Base-by-base conservation (phyloP, 2,329 filamentous ascomycete genomes). In the Penicillium psychrosexuale region DNA sequence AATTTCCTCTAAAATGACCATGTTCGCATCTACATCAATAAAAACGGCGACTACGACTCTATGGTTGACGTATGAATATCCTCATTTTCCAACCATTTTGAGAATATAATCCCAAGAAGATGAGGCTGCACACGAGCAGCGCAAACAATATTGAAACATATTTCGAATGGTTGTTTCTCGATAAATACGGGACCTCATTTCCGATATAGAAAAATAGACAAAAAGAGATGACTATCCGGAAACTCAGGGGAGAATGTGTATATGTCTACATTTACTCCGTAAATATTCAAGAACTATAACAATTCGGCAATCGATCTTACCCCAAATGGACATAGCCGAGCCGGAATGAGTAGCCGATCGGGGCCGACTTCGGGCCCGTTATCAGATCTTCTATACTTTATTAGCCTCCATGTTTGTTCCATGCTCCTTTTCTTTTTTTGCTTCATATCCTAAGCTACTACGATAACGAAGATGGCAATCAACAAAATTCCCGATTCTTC, bases 11-110 rank as follows among this genome's bases (percentile, higher is more conserved):
- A 24, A 24, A 24, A 5, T 24, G 11, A 42, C 57, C 12, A 51
- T 43, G 53, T 36, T 50, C 33, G 51, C 47, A 36, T 50, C n/a
- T 3, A 55, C 56, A 51, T 45, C 47, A 15, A 58, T 53, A 46
- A 59, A 59, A 42, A 47, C 36, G 6, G 31, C 43, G 3, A 53
- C 48, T 17, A 36, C 51, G 13, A 49, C 36, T 27, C 51, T 46
- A 11, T 49, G 31, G 47, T 42, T 60, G 44, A 53, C 43, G 59
- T 58, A 52, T 30, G 36, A 12, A 27, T 49, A 31, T 22, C 12
- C 19, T 3, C 8, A 38, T 9, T n/a, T 34, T 31, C 28, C 8
- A 24, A 40, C 1, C n/a, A 12, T 22, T n/a, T 36, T 22, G 27
- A 33, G 27, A 19, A 31, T 17, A 13, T 19, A 17, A 17, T 27